These are phyloP conservation scores for Bacidia rubella DNA, from an alignment of 495 filamentous ascomycete species.

Conservation along the genomic window DNA sequence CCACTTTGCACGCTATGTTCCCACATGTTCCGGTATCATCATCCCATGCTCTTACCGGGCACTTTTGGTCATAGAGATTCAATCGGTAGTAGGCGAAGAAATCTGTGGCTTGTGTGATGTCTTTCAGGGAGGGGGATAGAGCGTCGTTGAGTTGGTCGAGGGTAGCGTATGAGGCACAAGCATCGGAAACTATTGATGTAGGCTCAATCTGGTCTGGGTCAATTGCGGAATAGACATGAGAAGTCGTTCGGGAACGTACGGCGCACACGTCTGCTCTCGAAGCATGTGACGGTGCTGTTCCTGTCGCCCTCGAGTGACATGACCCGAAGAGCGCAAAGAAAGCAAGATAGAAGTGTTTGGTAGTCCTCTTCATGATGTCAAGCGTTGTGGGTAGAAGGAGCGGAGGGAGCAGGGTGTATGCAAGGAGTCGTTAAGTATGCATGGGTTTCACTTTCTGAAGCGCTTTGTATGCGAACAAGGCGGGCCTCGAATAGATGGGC, in stretches of 20 bases:
- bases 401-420: not conserved
- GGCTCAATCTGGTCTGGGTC: slow-evolving; percentile 43
- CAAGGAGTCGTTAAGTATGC: not conserved
- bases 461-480: not conserved
- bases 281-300: slow-evolving; percentile 25
- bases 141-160: slow-evolving; percentile 72
- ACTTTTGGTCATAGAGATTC: slow-evolving; percentile 90
- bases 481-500: not conserved
- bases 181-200: slow-evolving; percentile 59
- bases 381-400: not conserved
- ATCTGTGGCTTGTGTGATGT: slow-evolving; percentile 75
- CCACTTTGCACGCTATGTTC: slow-evolving; percentile 95
- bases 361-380: slow-evolving; percentile 36
- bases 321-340: slow-evolving; percentile 57
- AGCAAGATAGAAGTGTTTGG: slow-evolving; percentile 60
- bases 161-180: slow-evolving; percentile 81
- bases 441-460: not conserved
- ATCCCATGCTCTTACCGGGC: slow-evolving; percentile 70
- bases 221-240: not conserved
- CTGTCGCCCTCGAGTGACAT: slow-evolving; percentile 28
- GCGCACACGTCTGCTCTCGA: slow-evolving; percentile 46
- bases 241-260: slow-evolving; percentile 33
- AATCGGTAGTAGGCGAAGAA: slow-evolving; percentile 96
- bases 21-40: slow-evolving; percentile 91
- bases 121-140: slow-evolving; percentile 65